Conservation (phyloP, 192 early-diverging fungal genomes). For the Powellomyces hirtus region DNA sequence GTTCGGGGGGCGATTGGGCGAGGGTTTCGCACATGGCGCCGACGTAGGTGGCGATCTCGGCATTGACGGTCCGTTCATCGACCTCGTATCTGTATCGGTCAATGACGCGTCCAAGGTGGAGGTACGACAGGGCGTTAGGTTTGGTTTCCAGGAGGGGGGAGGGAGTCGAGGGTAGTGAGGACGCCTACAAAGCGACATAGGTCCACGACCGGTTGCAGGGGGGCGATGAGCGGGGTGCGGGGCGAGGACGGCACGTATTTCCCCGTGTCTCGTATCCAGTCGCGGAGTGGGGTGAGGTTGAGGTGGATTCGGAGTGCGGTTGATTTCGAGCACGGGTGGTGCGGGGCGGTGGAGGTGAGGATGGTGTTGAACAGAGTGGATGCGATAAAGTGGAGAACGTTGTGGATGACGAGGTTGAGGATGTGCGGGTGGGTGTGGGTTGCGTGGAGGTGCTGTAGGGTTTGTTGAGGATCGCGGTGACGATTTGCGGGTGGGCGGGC, state of each 20-base stretch:
- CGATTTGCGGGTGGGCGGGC: slow-evolving; percentile 52
- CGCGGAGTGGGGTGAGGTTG: slow-evolving; percentile 76
- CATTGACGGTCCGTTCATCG: slow-evolving; percentile 66
- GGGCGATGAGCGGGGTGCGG: slow-evolving; percentile 26
- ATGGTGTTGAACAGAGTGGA: slow-evolving; percentile 85
- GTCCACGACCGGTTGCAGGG: slow-evolving; percentile 73
- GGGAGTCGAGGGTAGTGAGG: slow-evolving; percentile 68
- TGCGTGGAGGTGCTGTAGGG: slow-evolving; percentile 64
- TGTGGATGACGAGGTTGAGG: slow-evolving; percentile 66
- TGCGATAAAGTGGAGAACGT: slow-evolving; percentile 76
- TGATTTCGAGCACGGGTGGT: slow-evolving; percentile 59
- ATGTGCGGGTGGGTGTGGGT: slow-evolving; percentile 77
- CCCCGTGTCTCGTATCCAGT: slow-evolving; percentile 70
- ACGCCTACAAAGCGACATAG: slow-evolving; percentile 81
- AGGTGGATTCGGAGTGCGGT: slow-evolving; percentile 77
- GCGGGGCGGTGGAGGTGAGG: slow-evolving; percentile 68
- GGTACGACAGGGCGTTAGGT: slow-evolving; percentile 41
- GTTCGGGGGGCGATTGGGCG: too few relatives aligned
- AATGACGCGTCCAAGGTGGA: slow-evolving; percentile 72
- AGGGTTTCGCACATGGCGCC: slow-evolving; percentile 67
- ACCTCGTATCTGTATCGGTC: slow-evolving; percentile 87
- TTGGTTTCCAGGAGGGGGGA: slow-evolving; percentile 75
- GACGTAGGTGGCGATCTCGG: slow-evolving; percentile 76
- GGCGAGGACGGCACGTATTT: not conserved
- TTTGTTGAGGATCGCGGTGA: slow-evolving; percentile 72